phyloP scores from a whole-genome alignment of 2,329 filamentous ascomycete genomes.

The Penicillium concentricum region DNA sequence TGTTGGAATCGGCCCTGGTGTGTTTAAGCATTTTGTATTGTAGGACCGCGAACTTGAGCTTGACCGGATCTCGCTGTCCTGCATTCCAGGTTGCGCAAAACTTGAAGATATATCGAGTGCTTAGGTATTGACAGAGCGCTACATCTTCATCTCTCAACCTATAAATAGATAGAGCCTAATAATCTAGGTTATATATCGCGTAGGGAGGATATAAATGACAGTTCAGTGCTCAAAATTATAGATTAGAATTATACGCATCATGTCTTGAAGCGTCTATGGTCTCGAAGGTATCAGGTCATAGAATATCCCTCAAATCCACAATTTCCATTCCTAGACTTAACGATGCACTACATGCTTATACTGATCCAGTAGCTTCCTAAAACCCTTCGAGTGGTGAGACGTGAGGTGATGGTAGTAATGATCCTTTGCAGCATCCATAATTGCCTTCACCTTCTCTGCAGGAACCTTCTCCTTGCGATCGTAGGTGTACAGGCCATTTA shows the following conservation, averaged over 20 bases:
- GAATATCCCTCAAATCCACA: too few relatives aligned
- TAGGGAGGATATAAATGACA: too few relatives aligned
- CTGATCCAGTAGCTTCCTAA: constrained; percentile 19
- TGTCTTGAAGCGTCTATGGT: background rate
- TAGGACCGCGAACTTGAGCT: background rate
- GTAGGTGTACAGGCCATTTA: constrained; percentile 65
- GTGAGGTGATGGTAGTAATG: constrained; percentile 43
- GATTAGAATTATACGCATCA: background rate
- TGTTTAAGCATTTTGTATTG: background rate
- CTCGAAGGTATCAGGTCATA: background rate
- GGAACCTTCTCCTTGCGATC: constrained; percentile 62
- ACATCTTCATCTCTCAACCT: too few relatives aligned
- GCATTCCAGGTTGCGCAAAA: too few relatives aligned
- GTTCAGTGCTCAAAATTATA: too few relatives aligned
- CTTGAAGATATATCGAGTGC: background rate
- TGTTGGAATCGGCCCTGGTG: background rate
- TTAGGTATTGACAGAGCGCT: background rate
- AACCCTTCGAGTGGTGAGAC: constrained; percentile 16
- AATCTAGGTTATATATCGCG: too few relatives aligned
- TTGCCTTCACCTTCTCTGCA: constrained; percentile 54
- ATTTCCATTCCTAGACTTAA: background rate
- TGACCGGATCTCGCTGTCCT: background rate
- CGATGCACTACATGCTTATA: constrained; percentile 16
- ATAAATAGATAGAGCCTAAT: too few relatives aligned
- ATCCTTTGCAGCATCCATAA: constrained; percentile 55